These are phyloP conservation scores for Immersiporthe knoxdaviesiana DNA, from an alignment of 2,329 filamentous ascomycete species.

Conservation along the genomic window DNA sequence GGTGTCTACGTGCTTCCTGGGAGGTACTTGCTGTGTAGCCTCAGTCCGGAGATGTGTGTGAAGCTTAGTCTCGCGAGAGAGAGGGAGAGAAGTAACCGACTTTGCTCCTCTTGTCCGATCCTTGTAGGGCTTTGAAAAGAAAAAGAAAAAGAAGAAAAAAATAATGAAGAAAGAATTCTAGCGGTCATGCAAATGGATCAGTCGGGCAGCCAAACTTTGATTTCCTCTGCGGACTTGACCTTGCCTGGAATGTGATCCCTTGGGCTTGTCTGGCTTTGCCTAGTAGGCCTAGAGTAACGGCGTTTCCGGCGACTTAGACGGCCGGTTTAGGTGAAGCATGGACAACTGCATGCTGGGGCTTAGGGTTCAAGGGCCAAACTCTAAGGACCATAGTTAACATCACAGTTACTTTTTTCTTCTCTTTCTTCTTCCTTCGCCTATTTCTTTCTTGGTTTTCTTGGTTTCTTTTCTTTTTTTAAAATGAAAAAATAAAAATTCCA, in stretches of 20 bases:
- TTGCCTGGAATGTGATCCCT: background rate
- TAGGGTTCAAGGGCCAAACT: background rate
- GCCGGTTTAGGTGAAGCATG: background rate
- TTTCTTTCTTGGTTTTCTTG: too few species aligned
- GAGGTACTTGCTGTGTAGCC: too few species aligned
- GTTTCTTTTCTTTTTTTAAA: too few species aligned
- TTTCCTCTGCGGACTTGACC: background rate
- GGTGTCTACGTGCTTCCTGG: background rate
- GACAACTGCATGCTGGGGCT: background rate
- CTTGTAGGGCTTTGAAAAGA: too few species aligned
- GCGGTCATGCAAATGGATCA: background rate
- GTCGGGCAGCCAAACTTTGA: background rate
- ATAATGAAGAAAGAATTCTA: background rate
- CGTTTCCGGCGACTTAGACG: background rate
- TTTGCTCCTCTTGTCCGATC: background rate
- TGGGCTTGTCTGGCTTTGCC: background rate
- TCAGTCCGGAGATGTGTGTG: too few species aligned
- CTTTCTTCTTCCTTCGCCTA: background rate
- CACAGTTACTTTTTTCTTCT: background rate
- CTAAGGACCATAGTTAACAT: background rate
- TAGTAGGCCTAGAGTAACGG: background rate
- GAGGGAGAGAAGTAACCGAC: background rate
- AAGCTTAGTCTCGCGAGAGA: background rate
- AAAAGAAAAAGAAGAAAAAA: too few species aligned
- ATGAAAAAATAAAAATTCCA: background rate